Percentiles rank a stretch among this genome's conserved stretches.
phyloP scores from a whole-genome alignment of 192 early-diverging fungal species.

The Coemansia javaensis region DNA sequence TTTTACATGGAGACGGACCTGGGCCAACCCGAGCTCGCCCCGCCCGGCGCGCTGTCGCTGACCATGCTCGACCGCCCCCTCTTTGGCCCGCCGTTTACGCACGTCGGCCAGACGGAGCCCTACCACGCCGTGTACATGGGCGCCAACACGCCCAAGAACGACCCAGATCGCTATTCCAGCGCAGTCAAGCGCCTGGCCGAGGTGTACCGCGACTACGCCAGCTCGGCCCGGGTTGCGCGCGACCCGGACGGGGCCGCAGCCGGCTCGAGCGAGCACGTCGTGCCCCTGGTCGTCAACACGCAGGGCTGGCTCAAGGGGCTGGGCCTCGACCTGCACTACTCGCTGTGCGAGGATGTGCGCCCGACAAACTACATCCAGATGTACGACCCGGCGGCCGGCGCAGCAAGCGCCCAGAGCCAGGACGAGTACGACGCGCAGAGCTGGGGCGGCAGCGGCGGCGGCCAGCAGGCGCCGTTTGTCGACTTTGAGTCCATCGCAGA shows the following conservation, averaged over 20 bases:
- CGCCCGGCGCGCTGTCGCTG: constrained; percentile 75
- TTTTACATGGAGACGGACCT: constrained; percentile 90
- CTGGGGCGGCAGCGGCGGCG: constrained; percentile 12
- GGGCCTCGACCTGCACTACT: constrained; percentile 77
- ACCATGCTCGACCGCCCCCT: constrained; percentile 65
- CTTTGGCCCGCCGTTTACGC: constrained; percentile 82
- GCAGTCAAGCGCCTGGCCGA: constrained; percentile 60
- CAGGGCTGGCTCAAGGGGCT: constrained; percentile 90
- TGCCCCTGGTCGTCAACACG: constrained; percentile 93
- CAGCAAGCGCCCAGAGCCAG: neutral
- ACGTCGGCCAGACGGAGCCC: constrained; percentile 53
- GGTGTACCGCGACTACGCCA: constrained; percentile 53
- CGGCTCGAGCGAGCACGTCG: constrained; percentile 10
- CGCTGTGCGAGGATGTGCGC: constrained; percentile 54
- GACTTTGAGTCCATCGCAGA: constrained; percentile 40
- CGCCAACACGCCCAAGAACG: constrained; percentile 64
- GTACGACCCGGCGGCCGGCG: constrained; percentile 13
- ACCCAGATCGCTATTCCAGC: constrained; percentile 76
- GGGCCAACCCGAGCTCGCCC: constrained; percentile 87
- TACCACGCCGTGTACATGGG: constrained; percentile 73
- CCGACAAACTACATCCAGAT: constrained; percentile 72
- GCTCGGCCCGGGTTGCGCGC: constrained; percentile 1
- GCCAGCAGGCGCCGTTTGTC: constrained; percentile 27
- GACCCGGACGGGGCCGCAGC: constrained; percentile 9
- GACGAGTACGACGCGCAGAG: neutral